Base-by-base conservation (phyloP, 805 yeast species). In the Teunomyces stri region DNA sequence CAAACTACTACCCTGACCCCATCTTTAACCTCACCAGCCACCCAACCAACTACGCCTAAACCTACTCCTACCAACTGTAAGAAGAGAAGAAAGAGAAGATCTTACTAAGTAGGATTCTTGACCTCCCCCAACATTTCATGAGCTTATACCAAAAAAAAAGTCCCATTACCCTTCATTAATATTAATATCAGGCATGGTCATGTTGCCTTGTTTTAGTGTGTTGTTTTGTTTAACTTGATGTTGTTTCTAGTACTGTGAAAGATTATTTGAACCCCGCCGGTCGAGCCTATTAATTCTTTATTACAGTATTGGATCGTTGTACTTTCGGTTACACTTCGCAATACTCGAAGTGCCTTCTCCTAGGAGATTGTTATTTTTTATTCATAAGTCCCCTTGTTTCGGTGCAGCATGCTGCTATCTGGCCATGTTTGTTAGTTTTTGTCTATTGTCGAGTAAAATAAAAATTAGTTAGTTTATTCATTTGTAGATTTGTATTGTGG, bases 1-100 rank as follows among this genome's bases (percentile, higher is more conserved):
- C 55, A 70, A 42, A 54, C 66, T 15, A 53, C 58, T n/a, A 54
- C 59, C 35, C 60, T 9, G 35, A 60, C 5, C 42, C 57, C 16
- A 45, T 56, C 29, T n/a, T 27, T 35, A 39, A 42, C 30, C 33
- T 22, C 46, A 13, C 42, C 53, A 3, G 37, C 58, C 6, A 45
- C 62, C 35, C 42, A 63, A 18, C 48, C 60, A 25, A 22, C 55
- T 6, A 43, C 57, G 36, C 42, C 45, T n/a, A 21, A 37, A 16
- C 11, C 45, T 15, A 42, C 25, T 10, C 42, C 49, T 16, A 22
- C 45, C 16, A 38, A 37, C 13, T 30, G 44, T 20, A 45, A 48
- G 37, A 59, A 55, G 52, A 59, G 59, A 55, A 58, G 61, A 54
- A 59, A 54, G 56, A 59, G 62, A 56, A 59, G 64, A 59, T 50